Percentiles rank a stretch among this genome's conserved stretches.
These are phyloP conservation scores for Waltergamsia citrina DNA, from an alignment of 2,329 filamentous ascomycete species.

Conservation along the genomic window DNA sequence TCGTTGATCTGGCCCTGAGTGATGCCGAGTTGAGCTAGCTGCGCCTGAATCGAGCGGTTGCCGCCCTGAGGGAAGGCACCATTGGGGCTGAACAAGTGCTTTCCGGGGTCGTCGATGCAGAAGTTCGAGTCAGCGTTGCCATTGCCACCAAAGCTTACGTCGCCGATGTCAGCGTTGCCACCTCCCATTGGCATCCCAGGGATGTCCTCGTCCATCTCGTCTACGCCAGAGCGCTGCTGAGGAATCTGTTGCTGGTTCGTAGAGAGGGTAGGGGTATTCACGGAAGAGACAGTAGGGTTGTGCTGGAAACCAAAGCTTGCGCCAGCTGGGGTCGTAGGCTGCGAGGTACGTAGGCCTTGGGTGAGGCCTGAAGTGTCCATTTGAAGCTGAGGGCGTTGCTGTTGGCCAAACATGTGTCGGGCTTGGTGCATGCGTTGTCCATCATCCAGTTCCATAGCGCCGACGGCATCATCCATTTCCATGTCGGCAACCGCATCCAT, in stretches of 20 bases:
- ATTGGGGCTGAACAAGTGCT: slow-evolving; percentile 81
- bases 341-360: slow-evolving; percentile 75
- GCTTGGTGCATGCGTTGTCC: slow-evolving; percentile 59
- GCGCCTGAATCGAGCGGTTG: slow-evolving; percentile 56
- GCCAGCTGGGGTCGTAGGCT: slow-evolving; percentile 75
- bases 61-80: slow-evolving; percentile 54
- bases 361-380: slow-evolving; percentile 67
- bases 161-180: slow-evolving; percentile 22
- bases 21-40: slow-evolving; percentile 63
- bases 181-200: slow-evolving; percentile 53
- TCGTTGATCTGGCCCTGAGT: slow-evolving; percentile 65
- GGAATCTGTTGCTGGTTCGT: slow-evolving; percentile 42
- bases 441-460: slow-evolving; percentile 54
- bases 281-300: slow-evolving; percentile 93
- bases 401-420: slow-evolving; percentile 58
- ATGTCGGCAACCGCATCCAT: slow-evolving; percentile 87
- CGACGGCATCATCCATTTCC: slow-evolving; percentile 86
- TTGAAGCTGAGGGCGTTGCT: slow-evolving; percentile 62
- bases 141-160: slow-evolving; percentile 35
- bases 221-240: slow-evolving; percentile 35
- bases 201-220: slow-evolving; percentile 66
- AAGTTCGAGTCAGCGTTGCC: slow-evolving; percentile 33
- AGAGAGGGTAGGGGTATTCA: slow-evolving; percentile 87
- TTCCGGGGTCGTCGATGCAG: slow-evolving; percentile 87
- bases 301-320: slow-evolving; percentile 74